phyloP scores from a whole-genome alignment of 208 protist species.

The Leishmania turanica region DNA sequence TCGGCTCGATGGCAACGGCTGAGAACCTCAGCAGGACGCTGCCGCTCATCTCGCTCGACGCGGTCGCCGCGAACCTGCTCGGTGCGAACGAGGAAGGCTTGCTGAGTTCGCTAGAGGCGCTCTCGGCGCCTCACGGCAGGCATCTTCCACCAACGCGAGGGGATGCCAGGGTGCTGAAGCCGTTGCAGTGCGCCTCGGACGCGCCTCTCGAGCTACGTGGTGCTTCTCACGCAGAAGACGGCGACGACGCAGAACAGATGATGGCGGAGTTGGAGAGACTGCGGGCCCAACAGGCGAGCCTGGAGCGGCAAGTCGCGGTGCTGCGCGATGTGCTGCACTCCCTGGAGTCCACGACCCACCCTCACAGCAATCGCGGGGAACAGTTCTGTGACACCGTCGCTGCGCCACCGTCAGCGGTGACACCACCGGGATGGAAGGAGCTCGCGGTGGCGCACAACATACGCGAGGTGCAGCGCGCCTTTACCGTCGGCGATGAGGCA shows the following conservation, averaged over 20 bases:
- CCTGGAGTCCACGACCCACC: constrained; percentile 4
- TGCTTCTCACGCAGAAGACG: not conserved
- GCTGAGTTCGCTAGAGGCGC: constrained; percentile 4
- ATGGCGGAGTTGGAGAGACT: constrained; percentile 23
- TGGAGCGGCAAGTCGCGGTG: constrained; percentile 18
- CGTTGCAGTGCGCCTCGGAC: not conserved
- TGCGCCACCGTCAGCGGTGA: not conserved
- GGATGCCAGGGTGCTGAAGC: not conserved
- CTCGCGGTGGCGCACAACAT: constrained; percentile 30
- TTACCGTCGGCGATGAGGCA: constrained; percentile 42
- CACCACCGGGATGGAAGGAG: constrained; percentile 1
- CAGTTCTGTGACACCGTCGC: not conserved
- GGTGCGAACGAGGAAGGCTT: not conserved
- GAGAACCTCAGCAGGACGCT: not conserved
- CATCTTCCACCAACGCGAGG: not conserved
- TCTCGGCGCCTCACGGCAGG: constrained; percentile 12
- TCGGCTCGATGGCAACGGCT: not conserved
- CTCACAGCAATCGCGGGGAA: not conserved
- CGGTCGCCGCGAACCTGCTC: constrained; percentile 26
- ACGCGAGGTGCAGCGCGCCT: constrained; percentile 33
- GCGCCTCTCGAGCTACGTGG: not conserved
- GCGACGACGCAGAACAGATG: not conserved
- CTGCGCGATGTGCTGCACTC: constrained; percentile 21
- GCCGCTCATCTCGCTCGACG: constrained; percentile 15
- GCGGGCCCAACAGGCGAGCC: constrained; percentile 7